Evolutionary conservation across 345 rosid species (phyloP).

Genomic region (Eucalyptus sideroxylon): DNA sequence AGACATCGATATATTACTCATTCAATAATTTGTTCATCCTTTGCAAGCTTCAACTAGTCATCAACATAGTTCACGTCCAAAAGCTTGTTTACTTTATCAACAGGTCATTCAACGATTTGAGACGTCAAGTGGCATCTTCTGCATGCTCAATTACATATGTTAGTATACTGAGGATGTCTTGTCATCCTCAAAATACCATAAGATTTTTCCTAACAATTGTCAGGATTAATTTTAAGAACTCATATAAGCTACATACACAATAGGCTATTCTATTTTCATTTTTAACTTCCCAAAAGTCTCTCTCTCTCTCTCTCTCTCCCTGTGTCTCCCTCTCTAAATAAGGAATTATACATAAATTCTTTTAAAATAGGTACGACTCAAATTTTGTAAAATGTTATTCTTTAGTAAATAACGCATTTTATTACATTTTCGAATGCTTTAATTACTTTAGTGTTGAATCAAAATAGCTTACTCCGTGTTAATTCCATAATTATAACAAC

Average conservation of each 20-base stretch:
- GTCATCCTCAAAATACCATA: background rate
- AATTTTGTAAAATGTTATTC: background rate
- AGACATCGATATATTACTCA: background rate
- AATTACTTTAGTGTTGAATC: background rate
- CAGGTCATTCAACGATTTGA: background rate
- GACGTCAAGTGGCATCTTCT: background rate
- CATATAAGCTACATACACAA: background rate
- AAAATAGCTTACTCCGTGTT: background rate
- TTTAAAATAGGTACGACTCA: background rate
- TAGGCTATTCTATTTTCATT: background rate
- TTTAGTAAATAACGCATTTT: background rate
- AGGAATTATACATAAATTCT: background rate
- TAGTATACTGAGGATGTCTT: background rate
- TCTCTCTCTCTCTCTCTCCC: background rate
- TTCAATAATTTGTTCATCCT: background rate
- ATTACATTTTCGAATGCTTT: background rate
- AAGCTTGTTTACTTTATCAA: background rate
- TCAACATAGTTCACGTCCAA: background rate
- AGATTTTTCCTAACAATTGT: background rate
- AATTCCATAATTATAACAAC: background rate
- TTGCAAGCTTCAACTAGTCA: background rate
- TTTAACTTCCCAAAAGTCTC: background rate
- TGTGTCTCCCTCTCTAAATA: background rate
- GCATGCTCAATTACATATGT: background rate
- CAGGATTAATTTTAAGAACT: background rate